Evolutionary conservation across 306 rosid species (phyloP), one percentile per base, ranked within the genome.

Genomic region (Trichosanthes cucumerina): DNA sequence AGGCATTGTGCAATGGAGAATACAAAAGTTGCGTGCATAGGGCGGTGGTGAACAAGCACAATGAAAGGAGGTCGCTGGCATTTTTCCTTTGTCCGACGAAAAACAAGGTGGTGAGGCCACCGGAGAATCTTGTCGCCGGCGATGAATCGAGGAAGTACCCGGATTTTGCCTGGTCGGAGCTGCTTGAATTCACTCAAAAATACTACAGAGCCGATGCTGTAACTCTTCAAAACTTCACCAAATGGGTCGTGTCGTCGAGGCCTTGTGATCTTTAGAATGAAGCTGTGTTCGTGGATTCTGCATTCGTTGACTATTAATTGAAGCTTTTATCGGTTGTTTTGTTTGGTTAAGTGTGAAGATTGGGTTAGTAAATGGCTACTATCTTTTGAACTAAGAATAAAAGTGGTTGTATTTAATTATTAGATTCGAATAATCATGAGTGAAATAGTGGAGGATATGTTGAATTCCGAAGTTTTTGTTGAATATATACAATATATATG

Each of bases 31-130:
- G 98, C 81, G 59, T 89, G 11, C 97, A 93, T 9, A 87, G 93
- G 79, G 98, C 96, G 26, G 86, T 83, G 80, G 98, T 90, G 38
- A 91, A 93, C 82, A 31, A 80, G 23, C 41, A 80, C 38, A 87
- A 69, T 41, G 87, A 84, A 68, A 86, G 98, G 60, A 91, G 85
- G 77, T 93, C 98, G 1, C 26, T 93, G 83, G 97, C 94, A 18
- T 93, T 90, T 86, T 93, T 91, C 82, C 83, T 93, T 58, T 88
- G 96, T 78, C 98, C 96, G 0, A 86, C 81, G 79, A 88, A 83
- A 47, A 92, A 93, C 86, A 90, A 82, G 57, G 82, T 89, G 70
- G 84, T 93, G 83, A 83, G 88, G 69, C 84, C 98, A 28, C 96
- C 93, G 0, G 66, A 85, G 26, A 91, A 83, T 62, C 84, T 91